Percentiles rank a stretch among this genome's conserved stretches.
phyloP scores from a whole-genome alignment of 768 basidiomycete species.

The Agaricus bisporus region DNA sequence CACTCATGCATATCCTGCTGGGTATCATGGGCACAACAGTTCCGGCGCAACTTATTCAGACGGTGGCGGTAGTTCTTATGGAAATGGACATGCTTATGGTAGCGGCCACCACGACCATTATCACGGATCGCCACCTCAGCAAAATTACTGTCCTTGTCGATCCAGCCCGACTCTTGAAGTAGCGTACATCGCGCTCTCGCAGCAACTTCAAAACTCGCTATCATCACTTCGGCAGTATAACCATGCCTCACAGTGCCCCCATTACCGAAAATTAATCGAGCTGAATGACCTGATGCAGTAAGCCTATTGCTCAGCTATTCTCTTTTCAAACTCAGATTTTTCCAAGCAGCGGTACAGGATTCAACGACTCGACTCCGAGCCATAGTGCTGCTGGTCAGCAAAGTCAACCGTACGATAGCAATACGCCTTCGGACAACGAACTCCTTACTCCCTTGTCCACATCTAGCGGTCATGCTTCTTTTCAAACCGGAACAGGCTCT shows the following conservation, averaged over 20 bases:
- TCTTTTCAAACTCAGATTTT: slow-evolving; percentile 5
- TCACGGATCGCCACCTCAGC: slow-evolving; percentile 25
- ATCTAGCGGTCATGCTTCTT: slow-evolving; percentile 41
- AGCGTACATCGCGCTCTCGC: slow-evolving; percentile 54
- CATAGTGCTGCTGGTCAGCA: slow-evolving; percentile 20
- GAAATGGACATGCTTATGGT: slow-evolving; percentile 15
- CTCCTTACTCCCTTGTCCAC: slow-evolving; percentile 48
- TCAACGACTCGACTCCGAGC: slow-evolving; percentile 31
- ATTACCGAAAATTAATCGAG: slow-evolving; percentile 56
- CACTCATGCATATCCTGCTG: slow-evolving; percentile 18
- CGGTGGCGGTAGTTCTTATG: slow-evolving; percentile 28
- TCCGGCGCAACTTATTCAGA: slow-evolving; percentile 31
- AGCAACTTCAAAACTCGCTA: slow-evolving; percentile 55
- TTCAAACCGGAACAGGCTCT: slow-evolving; percentile 31
- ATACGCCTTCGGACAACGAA: slow-evolving; percentile 60
- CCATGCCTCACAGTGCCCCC: slow-evolving; percentile 49
- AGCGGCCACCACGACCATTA: slow-evolving; percentile 29
- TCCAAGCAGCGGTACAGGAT: slow-evolving; percentile 41
- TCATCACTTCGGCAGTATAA: slow-evolving; percentile 54
- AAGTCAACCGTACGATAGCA: slow-evolving; percentile 41
- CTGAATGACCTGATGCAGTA: slow-evolving; percentile 63
- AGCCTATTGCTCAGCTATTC: slow-evolving; percentile 23
- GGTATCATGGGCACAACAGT: slow-evolving; percentile 9
- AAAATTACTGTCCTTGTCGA: slow-evolving; percentile 54
- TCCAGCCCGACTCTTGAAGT: slow-evolving; percentile 54